These are phyloP conservation scores for Talaromyces funiculosus DNA, from an alignment of 2,329 filamentous ascomycete species.

Conservation along the genomic window DNA sequence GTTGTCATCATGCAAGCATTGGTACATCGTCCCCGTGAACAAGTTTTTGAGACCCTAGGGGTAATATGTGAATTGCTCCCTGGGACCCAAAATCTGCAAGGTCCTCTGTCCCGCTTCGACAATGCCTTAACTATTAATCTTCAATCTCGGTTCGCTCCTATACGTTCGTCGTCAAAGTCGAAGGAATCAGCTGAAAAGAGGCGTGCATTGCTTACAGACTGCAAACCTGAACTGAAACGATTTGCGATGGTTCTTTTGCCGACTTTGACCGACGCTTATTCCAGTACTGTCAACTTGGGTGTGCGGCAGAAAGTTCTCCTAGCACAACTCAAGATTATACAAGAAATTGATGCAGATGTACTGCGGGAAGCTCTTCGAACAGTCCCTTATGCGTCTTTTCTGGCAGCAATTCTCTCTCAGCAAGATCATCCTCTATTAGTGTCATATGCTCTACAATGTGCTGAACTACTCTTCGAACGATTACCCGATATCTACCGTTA, in stretches of 20 bases:
- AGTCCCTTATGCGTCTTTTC: constrained; percentile 90
- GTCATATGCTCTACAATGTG: constrained; percentile 79
- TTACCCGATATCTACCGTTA: constrained; percentile 86
- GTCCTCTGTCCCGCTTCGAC: constrained; percentile 45
- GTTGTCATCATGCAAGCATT: constrained; percentile 98
- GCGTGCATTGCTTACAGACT: constrained; percentile 72
- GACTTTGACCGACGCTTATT: constrained; percentile 92
- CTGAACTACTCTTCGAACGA: constrained; percentile 78
- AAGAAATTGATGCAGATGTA: constrained; percentile 80
- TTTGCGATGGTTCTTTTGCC: constrained; percentile 92
- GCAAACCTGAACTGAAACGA: constrained; percentile 78
- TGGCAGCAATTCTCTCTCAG: constrained; percentile 91
- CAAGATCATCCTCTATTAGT: constrained; percentile 87
- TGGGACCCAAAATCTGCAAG: constrained; percentile 55
- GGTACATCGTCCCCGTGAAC: constrained; percentile 89
- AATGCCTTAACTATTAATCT: constrained; percentile 36
- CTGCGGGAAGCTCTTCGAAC: constrained; percentile 77
- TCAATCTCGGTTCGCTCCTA: constrained; percentile 41
- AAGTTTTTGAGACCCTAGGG: constrained; percentile 94
- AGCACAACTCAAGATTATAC: constrained; percentile 97
- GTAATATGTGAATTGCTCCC: constrained; percentile 94
- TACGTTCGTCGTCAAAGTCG: constrained; percentile 24
- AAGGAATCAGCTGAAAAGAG: constrained; percentile 67
- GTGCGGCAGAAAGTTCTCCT: constrained; percentile 92
- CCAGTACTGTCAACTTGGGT: constrained; percentile 90